phyloP scores from a whole-genome alignment of 306 rosid genomes.

The Corylus avellana region DNA sequence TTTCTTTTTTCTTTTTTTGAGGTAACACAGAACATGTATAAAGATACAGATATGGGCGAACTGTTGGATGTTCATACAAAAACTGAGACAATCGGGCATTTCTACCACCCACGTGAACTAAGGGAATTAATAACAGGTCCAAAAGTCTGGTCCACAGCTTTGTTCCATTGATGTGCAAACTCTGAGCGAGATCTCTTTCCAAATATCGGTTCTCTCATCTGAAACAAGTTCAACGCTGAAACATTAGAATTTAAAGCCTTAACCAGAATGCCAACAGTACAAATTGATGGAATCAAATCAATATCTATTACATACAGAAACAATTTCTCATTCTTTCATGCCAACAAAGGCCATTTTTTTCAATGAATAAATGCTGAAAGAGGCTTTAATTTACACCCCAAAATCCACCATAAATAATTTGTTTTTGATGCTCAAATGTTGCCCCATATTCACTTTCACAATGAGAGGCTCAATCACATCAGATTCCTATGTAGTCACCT shows the following conservation, averaged over 20 bases:
- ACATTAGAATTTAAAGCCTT: slow-evolving; percentile 16
- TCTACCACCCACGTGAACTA: slow-evolving; percentile 93
- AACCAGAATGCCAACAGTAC: neutral
- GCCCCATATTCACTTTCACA: neutral
- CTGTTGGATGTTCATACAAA: slow-evolving; percentile 8
- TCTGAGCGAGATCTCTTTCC: slow-evolving; percentile 67
- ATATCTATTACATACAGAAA: neutral
- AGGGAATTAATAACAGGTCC: slow-evolving; percentile 73
- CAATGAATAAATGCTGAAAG: neutral
- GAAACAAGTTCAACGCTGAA: slow-evolving; percentile 26
- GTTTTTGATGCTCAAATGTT: neutral
- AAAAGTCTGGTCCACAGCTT: slow-evolving; percentile 69
- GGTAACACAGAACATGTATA: slow-evolving; percentile 27
- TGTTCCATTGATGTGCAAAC: slow-evolving; percentile 78
- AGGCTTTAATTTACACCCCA: neutral
- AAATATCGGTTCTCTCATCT: slow-evolving; percentile 65
- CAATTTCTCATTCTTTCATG: neutral
- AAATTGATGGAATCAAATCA: neutral
- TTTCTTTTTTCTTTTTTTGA: too few relatives aligned
- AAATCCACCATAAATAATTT: neutral
- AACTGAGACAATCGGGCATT: slow-evolving; percentile 16
- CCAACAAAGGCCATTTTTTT: neutral
- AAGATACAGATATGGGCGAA: slow-evolving; percentile 22
- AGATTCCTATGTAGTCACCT: neutral
- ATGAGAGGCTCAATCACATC: slow-evolving; percentile 1